Base-by-base conservation (phyloP, 345 rosid genomes). In the Eucalyptus brandiana region DNA sequence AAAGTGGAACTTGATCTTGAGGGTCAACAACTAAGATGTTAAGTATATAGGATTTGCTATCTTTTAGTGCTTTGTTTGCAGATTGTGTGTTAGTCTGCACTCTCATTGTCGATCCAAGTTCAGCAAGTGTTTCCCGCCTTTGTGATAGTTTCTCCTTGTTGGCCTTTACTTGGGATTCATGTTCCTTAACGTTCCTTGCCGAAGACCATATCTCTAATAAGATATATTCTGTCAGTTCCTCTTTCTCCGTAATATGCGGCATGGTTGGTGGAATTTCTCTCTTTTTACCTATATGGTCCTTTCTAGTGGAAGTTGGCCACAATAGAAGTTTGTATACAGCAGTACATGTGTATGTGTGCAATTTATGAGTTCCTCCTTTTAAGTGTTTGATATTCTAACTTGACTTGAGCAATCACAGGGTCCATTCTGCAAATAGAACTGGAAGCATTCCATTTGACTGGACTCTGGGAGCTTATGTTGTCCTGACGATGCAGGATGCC, bases 391-490 rank as follows among this genome's bases (percentile, higher is more conserved):
- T 87, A 37, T 50, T 69, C n/a, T 45, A 69, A 76, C 85, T 76
- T 76, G 85, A 76, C 15, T 76, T 54, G 12, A 37, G 3, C 40
- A 87, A 87, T 87, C 12, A 4, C 92, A 94, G 95, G 89, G 88
- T 89, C 54, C 90, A 90, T 54, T 89, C 89, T 58, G 67, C 88
- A 9, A 90, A 93, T 86, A 83, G 90, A 51, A 90, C 89, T 7
- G 92, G 90, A 87, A 89, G 89, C 87, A 86, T 72, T 67, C 90
- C 92, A 24, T 87, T 90, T 65, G 95, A 94, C 91, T 93, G 95
- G 95, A 92, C 93, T 19, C 93, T 94, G 5, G 95, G 95, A 89
- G 94, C 94, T 88, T 94, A 92, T 88, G 81, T 93, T 87, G 80
- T 91, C 56, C 91, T 92, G 9, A 90, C 93, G 30, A 89, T 88